Evolutionary conservation across 805 yeast species (phyloP).

Genomic region (Wickerhamiella lipophila): DNA sequence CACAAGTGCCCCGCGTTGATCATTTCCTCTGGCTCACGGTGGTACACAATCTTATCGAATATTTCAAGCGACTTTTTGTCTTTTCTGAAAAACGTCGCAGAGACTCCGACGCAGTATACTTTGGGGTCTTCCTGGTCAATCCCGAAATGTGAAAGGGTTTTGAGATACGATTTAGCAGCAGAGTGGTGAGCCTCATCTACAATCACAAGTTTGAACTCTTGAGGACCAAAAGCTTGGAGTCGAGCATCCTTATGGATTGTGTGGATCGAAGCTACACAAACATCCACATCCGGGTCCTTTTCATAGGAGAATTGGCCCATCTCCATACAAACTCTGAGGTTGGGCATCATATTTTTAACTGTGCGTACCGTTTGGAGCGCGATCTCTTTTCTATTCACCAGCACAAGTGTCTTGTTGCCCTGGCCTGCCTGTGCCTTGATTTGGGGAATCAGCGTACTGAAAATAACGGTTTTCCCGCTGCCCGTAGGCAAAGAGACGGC

Average conservation of each 20-base stretch:
- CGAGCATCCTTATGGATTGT: constrained; percentile 41
- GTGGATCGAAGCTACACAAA: constrained; percentile 67
- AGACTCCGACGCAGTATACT: constrained; percentile 48
- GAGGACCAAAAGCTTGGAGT: constrained; percentile 41
- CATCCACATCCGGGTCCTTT: constrained; percentile 40
- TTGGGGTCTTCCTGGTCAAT: constrained; percentile 28
- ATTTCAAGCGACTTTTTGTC: constrained; percentile 53
- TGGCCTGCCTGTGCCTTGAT: constrained; percentile 27
- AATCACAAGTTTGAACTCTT: constrained; percentile 56
- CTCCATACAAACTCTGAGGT: constrained; percentile 46
- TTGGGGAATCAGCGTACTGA: constrained; percentile 26
- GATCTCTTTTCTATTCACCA: constrained; percentile 75
- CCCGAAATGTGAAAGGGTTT: constrained; percentile 46
- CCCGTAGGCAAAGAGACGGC: constrained; percentile 89
- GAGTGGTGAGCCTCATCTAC: constrained; percentile 93
- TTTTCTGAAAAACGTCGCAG: constrained; percentile 75
- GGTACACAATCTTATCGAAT: constrained; percentile 64
- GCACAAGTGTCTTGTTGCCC: constrained; percentile 37
- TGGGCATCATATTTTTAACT: constrained; percentile 38
- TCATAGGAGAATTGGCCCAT: constrained; percentile 39
- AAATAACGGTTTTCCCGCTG: constrained; percentile 83
- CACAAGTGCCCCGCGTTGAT: constrained; percentile 55
- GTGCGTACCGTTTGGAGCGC: constrained; percentile 54
- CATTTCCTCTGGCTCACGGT: constrained; percentile 52
- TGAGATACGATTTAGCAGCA: constrained; percentile 53